Conservation (phyloP, 352 stramenopile genomes). For the Globisporangium spiculum region DNA sequence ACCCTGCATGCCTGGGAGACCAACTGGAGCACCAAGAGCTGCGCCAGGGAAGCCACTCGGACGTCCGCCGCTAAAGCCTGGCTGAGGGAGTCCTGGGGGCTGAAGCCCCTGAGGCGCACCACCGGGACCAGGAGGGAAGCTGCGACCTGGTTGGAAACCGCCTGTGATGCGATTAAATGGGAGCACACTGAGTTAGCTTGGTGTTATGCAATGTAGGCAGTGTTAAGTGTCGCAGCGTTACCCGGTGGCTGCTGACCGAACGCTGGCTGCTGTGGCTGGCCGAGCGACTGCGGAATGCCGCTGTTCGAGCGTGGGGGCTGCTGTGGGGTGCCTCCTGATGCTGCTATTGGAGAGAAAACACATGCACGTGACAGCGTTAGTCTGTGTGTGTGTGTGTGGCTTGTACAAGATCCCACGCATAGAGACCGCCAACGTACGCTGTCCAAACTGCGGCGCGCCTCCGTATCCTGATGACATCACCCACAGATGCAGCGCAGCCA, state of each 20-base stretch:
- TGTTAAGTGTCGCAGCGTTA: not conserved
- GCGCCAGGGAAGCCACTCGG: conserved; percentile 23
- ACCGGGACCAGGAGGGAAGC: conserved; percentile 13
- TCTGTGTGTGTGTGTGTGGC: not conserved
- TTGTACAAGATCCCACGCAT: not conserved
- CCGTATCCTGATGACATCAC: conserved; percentile 9
- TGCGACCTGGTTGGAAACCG: conserved; percentile 15
- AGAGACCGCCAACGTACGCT: conserved; percentile 10
- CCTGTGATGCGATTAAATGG: not conserved
- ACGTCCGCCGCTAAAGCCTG: conserved; percentile 14
- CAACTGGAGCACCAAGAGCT: conserved; percentile 5
- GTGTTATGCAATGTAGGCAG: not conserved
- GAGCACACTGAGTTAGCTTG: not conserved
- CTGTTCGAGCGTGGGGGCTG: conserved; percentile 34
- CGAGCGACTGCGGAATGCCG: conserved; percentile 14
- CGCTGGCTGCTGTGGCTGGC: conserved; percentile 4
- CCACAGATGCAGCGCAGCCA: not conserved
- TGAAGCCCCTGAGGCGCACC: conserved; percentile 14
- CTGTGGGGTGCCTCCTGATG: conserved; percentile 27
- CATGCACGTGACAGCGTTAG: not conserved
- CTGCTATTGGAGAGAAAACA: conserved; percentile 6
- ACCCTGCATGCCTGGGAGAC: conserved; percentile 24
- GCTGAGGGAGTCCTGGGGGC: conserved; percentile 13
- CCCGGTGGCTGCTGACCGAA: conserved; percentile 15
- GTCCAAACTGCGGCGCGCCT: conserved; percentile 17